These are phyloP conservation scores for Tricholoma flavovirens DNA, from an alignment of 768 basidiomycete species.

Conservation along the genomic window DNA sequence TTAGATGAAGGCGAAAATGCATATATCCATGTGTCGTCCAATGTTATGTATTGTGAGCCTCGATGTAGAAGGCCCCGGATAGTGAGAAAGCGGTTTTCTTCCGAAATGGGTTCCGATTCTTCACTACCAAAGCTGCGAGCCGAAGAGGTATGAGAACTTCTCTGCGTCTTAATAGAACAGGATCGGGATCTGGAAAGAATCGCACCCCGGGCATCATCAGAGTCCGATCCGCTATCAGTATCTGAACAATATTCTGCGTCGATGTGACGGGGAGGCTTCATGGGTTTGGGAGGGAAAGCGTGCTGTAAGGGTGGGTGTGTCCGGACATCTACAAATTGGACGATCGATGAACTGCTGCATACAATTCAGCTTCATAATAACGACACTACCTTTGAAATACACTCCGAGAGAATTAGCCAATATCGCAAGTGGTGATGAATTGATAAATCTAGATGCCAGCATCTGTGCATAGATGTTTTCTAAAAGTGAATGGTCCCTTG, in stretches of 20 bases:
- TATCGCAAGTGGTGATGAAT: slow-evolving; percentile 56
- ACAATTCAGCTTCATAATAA: background rate
- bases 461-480: slow-evolving; percentile 63
- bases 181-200: slow-evolving; percentile 25
- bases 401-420: slow-evolving; percentile 50
- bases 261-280: slow-evolving; percentile 6
- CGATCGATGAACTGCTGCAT: background rate
- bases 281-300: slow-evolving; percentile 44
- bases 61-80: slow-evolving; percentile 31
- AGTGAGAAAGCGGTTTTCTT: slow-evolving; percentile 30
- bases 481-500: slow-evolving; percentile 61
- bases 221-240: slow-evolving; percentile 21
- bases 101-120: slow-evolving; percentile 13
- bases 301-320: slow-evolving; percentile 59
- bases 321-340: slow-evolving; percentile 44
- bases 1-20: slow-evolving; percentile 38
- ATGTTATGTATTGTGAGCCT: slow-evolving; percentile 38
- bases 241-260: slow-evolving; percentile 4
- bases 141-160: slow-evolving; percentile 10
- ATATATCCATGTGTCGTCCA: slow-evolving; percentile 39
- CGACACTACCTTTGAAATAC: slow-evolving; percentile 53
- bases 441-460: slow-evolving; percentile 65
- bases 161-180: slow-evolving; percentile 15
- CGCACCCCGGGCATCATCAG: slow-evolving; percentile 32
- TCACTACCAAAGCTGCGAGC: slow-evolving; percentile 10